Conservation (phyloP, 192 early-diverging fungal species). For the Entophlyctis helioformis region DNA sequence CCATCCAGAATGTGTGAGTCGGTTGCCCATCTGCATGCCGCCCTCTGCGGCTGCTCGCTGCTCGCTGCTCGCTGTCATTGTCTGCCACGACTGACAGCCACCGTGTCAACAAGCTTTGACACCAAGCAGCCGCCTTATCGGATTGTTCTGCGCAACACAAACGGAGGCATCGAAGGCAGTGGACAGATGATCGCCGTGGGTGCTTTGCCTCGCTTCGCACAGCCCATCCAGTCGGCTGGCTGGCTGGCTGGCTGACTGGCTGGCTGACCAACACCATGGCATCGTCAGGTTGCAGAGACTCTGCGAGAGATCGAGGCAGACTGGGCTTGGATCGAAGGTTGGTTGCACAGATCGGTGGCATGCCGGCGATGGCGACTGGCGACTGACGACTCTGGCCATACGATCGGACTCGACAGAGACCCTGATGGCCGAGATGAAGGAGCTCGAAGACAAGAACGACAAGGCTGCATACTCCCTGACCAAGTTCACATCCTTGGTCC, state of each 20-base stretch:
- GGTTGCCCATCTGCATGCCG: too few species aligned
- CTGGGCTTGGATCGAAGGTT: slow-evolving; percentile 83
- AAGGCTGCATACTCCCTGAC: slow-evolving; percentile 79
- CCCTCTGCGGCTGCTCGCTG: too few species aligned
- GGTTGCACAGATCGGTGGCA: slow-evolving; percentile 1
- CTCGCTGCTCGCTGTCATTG: too few species aligned
- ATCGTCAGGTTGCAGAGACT: slow-evolving; percentile 49
- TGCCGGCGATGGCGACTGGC: neutral
- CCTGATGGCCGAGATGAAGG: slow-evolving; percentile 54
- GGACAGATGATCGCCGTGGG: slow-evolving; percentile 74
- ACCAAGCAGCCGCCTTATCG: slow-evolving; percentile 87
- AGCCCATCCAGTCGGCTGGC: neutral
- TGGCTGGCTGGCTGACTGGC: neutral
- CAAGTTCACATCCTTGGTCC: slow-evolving; percentile 81
- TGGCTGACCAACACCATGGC: neutral
- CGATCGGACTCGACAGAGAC: slow-evolving; percentile 52
- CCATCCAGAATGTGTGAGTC: slow-evolving; percentile 85
- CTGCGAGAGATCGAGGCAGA: slow-evolving; percentile 73
- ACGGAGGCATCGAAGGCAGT: slow-evolving; percentile 30
- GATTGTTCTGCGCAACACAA: slow-evolving; percentile 60
- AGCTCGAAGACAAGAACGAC: slow-evolving; percentile 65
- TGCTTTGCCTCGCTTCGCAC: neutral
- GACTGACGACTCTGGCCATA: slow-evolving; percentile 1
- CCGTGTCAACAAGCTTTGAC: slow-evolving; percentile 49
- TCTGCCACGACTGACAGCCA: too few species aligned